Evolutionary conservation across 2,329 filamentous ascomycete genomes (phyloP).

Genomic region (Teratosphaeria viscida): DNA sequence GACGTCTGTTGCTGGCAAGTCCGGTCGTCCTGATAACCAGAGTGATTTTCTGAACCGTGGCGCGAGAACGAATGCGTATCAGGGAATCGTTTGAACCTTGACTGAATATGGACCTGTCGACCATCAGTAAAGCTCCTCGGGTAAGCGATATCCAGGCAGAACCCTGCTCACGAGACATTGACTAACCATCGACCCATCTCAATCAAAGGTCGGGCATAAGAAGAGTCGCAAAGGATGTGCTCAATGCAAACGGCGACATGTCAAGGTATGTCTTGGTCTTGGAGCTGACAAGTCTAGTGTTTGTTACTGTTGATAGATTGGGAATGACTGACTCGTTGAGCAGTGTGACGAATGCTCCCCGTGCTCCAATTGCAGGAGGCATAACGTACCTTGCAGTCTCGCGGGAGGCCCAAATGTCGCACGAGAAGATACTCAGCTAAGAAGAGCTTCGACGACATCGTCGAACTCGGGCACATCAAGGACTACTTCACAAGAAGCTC

Average conservation of each 20-base stretch:
- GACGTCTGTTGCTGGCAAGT: not conserved
- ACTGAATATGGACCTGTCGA: not conserved
- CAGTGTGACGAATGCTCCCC: constrained; percentile 23
- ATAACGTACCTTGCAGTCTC: constrained; percentile 21
- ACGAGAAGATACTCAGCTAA: constrained; percentile 18
- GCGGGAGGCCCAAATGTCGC: constrained; percentile 22
- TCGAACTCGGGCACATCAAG: constrained; percentile 8
- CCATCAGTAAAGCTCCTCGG: constrained; percentile 17
- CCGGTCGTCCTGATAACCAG: not conserved
- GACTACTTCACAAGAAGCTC: constrained; percentile 10
- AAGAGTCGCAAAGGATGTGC: constrained; percentile 14
- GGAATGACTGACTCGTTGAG: constrained; percentile 1
- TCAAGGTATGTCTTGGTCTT: constrained; percentile 19
- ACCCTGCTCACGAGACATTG: no score
- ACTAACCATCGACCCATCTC: no score
- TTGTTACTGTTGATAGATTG: not conserved
- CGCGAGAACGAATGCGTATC: not conserved
- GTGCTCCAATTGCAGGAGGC: constrained; percentile 22
- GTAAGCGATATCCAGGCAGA: not conserved
- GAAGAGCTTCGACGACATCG: constrained; percentile 13
- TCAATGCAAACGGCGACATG: constrained; percentile 24
- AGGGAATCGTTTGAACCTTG: not conserved
- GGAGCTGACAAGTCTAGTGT: not conserved
- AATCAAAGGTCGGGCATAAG: constrained; percentile 1
- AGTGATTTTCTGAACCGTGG: not conserved